phyloP scores from a whole-genome alignment of 148 eudicot genomes.

The Chenopodium formosanum region DNA sequence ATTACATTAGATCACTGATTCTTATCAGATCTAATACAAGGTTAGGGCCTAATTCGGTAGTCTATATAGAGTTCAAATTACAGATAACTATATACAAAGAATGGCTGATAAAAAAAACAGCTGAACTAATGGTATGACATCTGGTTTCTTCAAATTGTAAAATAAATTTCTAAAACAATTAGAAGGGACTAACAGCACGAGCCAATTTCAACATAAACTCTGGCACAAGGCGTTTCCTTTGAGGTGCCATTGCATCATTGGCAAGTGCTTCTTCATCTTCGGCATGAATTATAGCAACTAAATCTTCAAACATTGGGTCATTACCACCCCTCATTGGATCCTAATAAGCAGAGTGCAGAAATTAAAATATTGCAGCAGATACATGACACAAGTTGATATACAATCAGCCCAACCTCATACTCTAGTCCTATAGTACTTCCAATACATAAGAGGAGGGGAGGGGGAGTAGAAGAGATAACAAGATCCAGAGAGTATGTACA shows the following conservation, averaged over 20 bases:
- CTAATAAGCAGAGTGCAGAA: constrained; percentile 28
- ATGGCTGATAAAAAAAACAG: constrained; percentile 16
- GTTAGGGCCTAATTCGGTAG: neutral
- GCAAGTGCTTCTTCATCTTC: constrained; percentile 72
- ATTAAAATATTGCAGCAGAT: neutral
- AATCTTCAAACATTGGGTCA: constrained; percentile 79
- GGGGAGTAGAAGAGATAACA: neutral
- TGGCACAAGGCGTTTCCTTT: constrained; percentile 78
- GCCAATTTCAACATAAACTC: constrained; percentile 85
- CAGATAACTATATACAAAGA: neutral
- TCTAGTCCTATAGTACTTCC: neutral
- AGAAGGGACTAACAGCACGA: constrained; percentile 76
- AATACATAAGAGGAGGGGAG: neutral
- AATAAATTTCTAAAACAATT: constrained; percentile 7
- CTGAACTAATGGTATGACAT: neutral
- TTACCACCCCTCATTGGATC: constrained; percentile 98
- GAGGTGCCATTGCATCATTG: constrained; percentile 62
- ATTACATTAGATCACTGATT: neutral
- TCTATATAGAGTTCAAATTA: neutral
- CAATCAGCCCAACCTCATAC: neutral
- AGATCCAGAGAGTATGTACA: neutral
- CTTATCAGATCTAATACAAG: neutral
- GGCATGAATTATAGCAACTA: constrained; percentile 63
- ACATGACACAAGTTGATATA: neutral
- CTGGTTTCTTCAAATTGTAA: neutral